These are phyloP conservation scores for Handroanthus guayacan DNA, from an alignment of 257 asterid genomes.

Conservation along the genomic window DNA sequence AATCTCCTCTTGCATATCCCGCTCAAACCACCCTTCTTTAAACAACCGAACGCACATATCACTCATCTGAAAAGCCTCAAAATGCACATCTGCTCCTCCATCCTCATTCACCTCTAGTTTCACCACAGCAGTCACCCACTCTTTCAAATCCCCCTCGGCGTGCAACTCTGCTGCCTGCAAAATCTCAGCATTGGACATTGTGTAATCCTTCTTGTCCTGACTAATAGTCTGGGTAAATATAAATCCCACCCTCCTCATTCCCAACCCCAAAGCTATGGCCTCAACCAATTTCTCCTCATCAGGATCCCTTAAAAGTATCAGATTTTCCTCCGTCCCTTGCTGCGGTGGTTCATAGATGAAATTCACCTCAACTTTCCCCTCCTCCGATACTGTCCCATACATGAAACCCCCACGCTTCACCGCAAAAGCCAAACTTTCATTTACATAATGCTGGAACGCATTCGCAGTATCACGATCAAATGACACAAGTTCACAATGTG, in stretches of 20 bases:
- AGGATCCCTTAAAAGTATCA: constrained; percentile 70
- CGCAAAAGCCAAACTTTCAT: constrained; percentile 82
- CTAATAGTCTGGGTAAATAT: constrained; percentile 86
- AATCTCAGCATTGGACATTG: constrained; percentile 77
- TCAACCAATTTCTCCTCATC: constrained; percentile 83
- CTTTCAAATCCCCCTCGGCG: constrained; percentile 79
- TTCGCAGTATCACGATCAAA: constrained; percentile 95
- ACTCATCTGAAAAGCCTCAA: constrained; percentile 97
- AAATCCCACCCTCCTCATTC: constrained; percentile 87
- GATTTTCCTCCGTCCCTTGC: constrained; percentile 74
- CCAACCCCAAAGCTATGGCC: constrained; percentile 83
- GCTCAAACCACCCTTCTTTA: constrained; percentile 87
- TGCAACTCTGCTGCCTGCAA: constrained; percentile 91
- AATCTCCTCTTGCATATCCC: constrained; percentile 61
- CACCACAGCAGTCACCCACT: constrained; percentile 96
- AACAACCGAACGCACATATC: constrained; percentile 82
- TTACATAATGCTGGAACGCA: constrained; percentile 89
- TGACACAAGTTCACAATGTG: constrained; percentile 90
- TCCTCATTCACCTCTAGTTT: constrained; percentile 92
- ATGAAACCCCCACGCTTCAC: constrained; percentile 93
- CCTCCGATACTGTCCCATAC: constrained; percentile 88
- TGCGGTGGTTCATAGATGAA: constrained; percentile 95
- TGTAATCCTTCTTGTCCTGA: constrained; percentile 89
- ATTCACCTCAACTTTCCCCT: constrained; percentile 83
- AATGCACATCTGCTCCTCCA: constrained; percentile 84